A percentile compares a stretch with the other conserved stretches of the same genome.
These are phyloP conservation scores for Mucor irregularis DNA, from an alignment of 371 early-diverging fungal species.

Conservation along the genomic window DNA sequence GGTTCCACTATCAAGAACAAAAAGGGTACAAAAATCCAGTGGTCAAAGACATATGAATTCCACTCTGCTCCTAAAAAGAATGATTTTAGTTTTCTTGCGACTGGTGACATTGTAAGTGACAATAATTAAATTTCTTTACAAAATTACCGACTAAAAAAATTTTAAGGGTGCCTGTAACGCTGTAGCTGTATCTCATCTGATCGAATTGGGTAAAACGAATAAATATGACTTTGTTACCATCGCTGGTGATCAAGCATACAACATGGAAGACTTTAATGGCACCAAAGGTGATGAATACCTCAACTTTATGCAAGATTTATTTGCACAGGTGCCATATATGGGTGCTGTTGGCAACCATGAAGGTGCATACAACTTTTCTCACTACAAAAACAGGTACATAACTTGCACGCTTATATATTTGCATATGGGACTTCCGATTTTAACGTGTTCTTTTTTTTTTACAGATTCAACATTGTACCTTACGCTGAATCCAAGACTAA, in stretches of 20 bases:
- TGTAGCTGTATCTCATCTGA: conserved; percentile 36
- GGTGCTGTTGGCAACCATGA: conserved; percentile 51
- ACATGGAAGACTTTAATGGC: conserved; percentile 46
- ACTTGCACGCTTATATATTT: neutral
- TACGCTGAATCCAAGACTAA: conserved; percentile 35
- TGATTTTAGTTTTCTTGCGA: conserved; percentile 40
- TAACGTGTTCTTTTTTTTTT: neutral
- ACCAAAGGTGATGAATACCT: conserved; percentile 48
- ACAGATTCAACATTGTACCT: conserved; percentile 38
- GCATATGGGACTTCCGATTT: neutral
- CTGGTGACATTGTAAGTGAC: conserved; percentile 42
- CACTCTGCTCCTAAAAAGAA: conserved; percentile 34
- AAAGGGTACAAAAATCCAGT: neutral
- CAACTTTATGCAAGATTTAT: conserved; percentile 42
- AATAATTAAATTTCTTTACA: neutral
- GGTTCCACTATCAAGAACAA: conserved; percentile 15
- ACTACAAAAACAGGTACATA: conserved; percentile 44
- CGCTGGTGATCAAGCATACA: conserved; percentile 49
- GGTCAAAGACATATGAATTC: conserved; percentile 38
- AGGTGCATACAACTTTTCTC: conserved; percentile 42
- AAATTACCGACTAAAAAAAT: neutral
- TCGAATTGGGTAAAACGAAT: conserved; percentile 31
- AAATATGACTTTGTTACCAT: conserved; percentile 48
- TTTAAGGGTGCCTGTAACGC: conserved; percentile 45
- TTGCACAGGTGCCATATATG: conserved; percentile 40